Evolutionary conservation across 2,329 filamentous ascomycete genomes (phyloP), one percentile per base, ranked within the genome.

Genomic region (Helminthosporium solani): DNA sequence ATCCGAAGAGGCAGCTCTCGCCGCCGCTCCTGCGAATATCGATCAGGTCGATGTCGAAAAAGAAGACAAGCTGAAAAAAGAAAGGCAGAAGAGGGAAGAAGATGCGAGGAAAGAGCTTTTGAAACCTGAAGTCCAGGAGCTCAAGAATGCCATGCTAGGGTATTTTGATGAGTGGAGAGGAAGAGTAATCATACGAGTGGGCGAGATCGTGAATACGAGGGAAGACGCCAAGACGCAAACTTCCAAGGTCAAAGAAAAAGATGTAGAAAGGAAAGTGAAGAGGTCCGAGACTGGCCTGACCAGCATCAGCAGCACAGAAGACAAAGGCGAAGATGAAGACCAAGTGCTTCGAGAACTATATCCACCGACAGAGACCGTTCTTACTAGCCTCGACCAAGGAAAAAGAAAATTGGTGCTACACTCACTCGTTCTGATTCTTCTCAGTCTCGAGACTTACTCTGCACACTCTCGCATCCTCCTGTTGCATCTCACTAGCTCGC

Each of bases 91-190:
- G n/a, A 59, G 66, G 7, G 61, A 67, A 42, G 49, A 64, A 51
- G 64, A 66, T 44, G 60, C 64, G 7, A 60, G 75, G 58, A 76
- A 77, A 53, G 79, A 81, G 49, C 64, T 82, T 8, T 74, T 72
- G 15, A 71, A 71, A 2, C 71, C 73, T 2, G 74, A 75, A 43
- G 77, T 86, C 50, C 72, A 78, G 46, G 85, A 88, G 57, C 70
- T 90, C 58, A 90, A 84, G 72, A 83, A 80, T 52, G 84, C 86
- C 43, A 79, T 84, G 1, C 66, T 95, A 4, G 73, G 78, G 6
- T 84, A 86, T 63, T 95, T 92, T 64, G 83, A 87, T 47, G 86
- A 89, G 53, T 97, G 92, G 92, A 82, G 88, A 58, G 78, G 82
- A 5, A 75, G 77, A 11, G 81, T 96, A 8, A 73, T 88, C 33